Base-by-base conservation (phyloP, 208 protist species). In the Trypanosoma mega region DNA sequence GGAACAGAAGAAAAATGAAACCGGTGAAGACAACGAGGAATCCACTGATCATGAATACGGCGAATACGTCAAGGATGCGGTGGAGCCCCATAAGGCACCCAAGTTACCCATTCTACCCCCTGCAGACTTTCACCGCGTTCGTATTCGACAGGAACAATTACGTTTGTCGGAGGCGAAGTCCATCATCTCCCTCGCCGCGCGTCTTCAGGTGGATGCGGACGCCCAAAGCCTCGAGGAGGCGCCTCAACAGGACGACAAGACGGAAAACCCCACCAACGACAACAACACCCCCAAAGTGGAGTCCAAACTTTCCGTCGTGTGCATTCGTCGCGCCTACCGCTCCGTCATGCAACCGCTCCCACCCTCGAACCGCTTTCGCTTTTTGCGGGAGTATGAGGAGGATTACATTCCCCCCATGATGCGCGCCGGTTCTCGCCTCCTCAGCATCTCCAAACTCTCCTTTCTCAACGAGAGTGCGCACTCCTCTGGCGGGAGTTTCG, bases 341-440 rank as follows among this genome's bases (percentile, higher is more conserved):
- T 70, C 58, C 16, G 34, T 70, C 2, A 53, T 78, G 29, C 56
- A 61, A 9, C 64, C 64, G 18, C 68, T 2, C 2, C 66, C 66
- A 34, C 54, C 55, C 21, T 52, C 66, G 6, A 76, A 61, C 63
- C 85, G 33, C 14, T 74, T 26, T 51, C 69, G 54, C 12, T 90
- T 92, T 61, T 86, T 86, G 50, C 36, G 68, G 47, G 80, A 92
- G 47, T 72, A 72, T 62, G 85, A 85, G 44, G 82, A 68, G 33
- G 71, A 78, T 26, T 92, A 87, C 68, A 78, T 92, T 41, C 82
- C 85, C 3, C 63, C 76, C 0, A 75, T 78, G 29, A 66, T 92
- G 55, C 81, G 85, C 27, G 74, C 80, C 44, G 85, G 85, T 24
- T 90, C 82, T 9, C 78, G 85, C 3, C 72, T 82, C 36, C 72